Evolutionary conservation across 2,329 filamentous ascomycete species (phyloP).

Genomic region (Sporothrix curviconia): DNA sequence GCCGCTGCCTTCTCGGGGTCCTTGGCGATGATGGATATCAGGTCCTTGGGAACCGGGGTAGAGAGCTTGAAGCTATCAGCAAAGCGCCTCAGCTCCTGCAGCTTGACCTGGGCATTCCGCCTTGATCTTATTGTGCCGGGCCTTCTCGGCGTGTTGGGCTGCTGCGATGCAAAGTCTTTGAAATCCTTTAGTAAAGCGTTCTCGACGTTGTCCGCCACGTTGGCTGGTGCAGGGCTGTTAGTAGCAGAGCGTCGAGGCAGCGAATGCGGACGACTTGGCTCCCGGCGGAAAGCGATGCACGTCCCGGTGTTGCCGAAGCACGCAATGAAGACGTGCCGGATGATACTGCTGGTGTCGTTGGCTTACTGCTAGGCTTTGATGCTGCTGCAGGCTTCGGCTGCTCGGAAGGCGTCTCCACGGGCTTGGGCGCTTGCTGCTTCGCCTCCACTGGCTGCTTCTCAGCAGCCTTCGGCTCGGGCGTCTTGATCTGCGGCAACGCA

Average conservation of each 20-base stretch:
- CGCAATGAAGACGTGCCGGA: constrained; percentile 15
- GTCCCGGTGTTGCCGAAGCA: constrained; percentile 33
- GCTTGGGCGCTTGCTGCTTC: constrained; percentile 5
- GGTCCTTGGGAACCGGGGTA: constrained; percentile 82
- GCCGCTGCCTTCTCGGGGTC: constrained; percentile 89
- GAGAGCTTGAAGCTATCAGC: constrained; percentile 89
- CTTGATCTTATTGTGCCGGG: constrained; percentile 51
- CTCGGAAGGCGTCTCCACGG: neutral
- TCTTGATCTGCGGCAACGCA: constrained; percentile 24
- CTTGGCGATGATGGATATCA: constrained; percentile 93
- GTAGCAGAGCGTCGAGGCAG: constrained; percentile 4
- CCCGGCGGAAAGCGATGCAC: constrained; percentile 36
- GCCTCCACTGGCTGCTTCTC: constrained; percentile 23
- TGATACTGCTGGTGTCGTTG: neutral
- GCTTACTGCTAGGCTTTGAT: neutral
- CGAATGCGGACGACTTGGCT: constrained; percentile 26
- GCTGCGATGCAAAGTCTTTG: constrained; percentile 55
- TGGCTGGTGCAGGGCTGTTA: constrained; percentile 35
- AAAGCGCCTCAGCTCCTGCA: constrained; percentile 94
- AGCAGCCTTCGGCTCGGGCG: constrained; percentile 28
- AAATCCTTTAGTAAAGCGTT: constrained; percentile 56
- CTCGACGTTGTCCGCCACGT: constrained; percentile 55
- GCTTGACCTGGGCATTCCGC: constrained; percentile 83
- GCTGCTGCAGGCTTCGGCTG: neutral
- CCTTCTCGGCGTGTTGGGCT: constrained; percentile 50